Percentiles rank a stretch among this genome's conserved stretches.
These are phyloP conservation scores for Thraustochytrium sp. DNA, from an alignment of 352 stramenopile genomes.

Conservation along the genomic window DNA sequence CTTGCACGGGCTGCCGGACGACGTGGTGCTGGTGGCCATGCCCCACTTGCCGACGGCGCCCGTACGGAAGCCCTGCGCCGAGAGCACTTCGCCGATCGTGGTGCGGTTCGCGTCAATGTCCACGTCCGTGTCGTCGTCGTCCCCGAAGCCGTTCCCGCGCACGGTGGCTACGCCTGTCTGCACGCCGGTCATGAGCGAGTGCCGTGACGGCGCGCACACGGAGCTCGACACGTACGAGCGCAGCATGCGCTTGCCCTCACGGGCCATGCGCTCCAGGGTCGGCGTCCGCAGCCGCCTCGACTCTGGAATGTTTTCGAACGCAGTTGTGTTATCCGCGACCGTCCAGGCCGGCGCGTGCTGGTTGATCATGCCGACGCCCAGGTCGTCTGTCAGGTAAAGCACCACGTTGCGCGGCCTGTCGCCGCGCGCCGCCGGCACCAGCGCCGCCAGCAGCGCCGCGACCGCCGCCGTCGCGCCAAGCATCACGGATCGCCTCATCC, in stretches of 20 bases:
- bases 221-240: slow-evolving; percentile 21
- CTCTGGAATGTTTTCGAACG: neutral
- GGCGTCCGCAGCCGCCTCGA: neutral
- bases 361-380: slow-evolving; percentile 29
- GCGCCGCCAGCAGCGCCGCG: neutral
- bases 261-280: neutral
- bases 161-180: slow-evolving; percentile 9
- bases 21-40: neutral
- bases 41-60: slow-evolving; percentile 29
- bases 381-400: slow-evolving; percentile 25
- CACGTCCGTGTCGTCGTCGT: neutral
- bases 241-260: neutral
- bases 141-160: neutral
- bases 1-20: neutral
- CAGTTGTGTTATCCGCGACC: neutral
- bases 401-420: neutral
- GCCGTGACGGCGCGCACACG: slow-evolving; percentile 37
- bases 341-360: slow-evolving; percentile 29
- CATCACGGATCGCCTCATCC: too few species aligned
- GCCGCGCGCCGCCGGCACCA: neutral
- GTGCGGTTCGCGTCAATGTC: neutral
- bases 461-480: too few species aligned
- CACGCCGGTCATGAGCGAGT: slow-evolving; percentile 36
- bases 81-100: slow-evolving; percentile 27
- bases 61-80: neutral